A percentile compares a stretch with the other conserved stretches of the same genome.
These are phyloP conservation scores for Candida jianshihensis DNA, from an alignment of 805 yeast species.

Conservation along the genomic window DNA sequence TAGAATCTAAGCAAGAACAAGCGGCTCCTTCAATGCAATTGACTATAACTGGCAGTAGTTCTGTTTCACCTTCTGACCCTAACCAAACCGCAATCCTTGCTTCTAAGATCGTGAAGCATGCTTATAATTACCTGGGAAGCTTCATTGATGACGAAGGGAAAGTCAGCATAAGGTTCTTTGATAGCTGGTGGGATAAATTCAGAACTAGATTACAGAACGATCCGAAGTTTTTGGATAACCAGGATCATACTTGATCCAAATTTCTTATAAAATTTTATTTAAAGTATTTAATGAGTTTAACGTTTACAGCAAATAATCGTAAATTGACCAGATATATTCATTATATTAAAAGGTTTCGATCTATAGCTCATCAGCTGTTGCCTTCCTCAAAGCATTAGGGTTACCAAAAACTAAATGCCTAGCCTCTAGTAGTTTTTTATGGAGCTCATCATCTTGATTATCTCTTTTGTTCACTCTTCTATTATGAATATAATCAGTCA, in stretches of 20 bases:
- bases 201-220: slow-evolving; percentile 67
- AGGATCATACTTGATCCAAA: slow-evolving; percentile 1
- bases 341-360: too few relatives aligned
- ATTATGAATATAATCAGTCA: slow-evolving; percentile 37
- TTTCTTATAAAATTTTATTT: background rate
- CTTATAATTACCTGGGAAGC: slow-evolving; percentile 86
- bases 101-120: slow-evolving; percentile 82
- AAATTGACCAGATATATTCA: too few relatives aligned
- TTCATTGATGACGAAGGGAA: slow-evolving; percentile 74
- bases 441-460: slow-evolving; percentile 28
- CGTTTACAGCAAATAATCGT: too few relatives aligned
- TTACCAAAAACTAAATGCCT: slow-evolving; percentile 76
- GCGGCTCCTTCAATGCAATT: slow-evolving; percentile 4
- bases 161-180: slow-evolving; percentile 82
- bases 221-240: slow-evolving; percentile 67
- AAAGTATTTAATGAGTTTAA: slow-evolving; percentile 14
- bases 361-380: slow-evolving; percentile 43
- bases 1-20: slow-evolving; percentile 25
- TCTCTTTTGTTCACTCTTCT: slow-evolving; percentile 23
- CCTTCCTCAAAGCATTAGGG: slow-evolving; percentile 61
- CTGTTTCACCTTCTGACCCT: slow-evolving; percentile 29
- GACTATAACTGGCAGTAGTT: slow-evolving; percentile 13
- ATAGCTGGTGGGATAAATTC: slow-evolving; percentile 94
- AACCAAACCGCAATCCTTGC: slow-evolving; percentile 57
- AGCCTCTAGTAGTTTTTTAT: slow-evolving; percentile 33